Evolutionary conservation across 306 rosid species (phyloP).

Genomic region (Castanea sativa): DNA sequence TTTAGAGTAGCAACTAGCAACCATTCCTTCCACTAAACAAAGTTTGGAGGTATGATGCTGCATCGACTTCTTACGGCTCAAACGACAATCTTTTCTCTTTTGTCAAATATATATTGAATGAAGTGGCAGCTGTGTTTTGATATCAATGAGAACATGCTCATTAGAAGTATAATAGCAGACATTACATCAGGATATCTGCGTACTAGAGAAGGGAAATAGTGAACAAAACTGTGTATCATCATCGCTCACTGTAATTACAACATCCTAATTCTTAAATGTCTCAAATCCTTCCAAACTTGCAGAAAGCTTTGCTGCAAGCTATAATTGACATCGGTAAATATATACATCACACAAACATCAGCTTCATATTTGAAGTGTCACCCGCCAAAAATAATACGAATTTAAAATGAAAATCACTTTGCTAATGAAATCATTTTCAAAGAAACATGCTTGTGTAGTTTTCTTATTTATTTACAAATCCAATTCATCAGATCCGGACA

Average conservation of each 20-base stretch:
- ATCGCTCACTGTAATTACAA: not conserved
- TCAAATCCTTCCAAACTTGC: not conserved
- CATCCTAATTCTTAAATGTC: not conserved
- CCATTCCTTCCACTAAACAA: too few species aligned
- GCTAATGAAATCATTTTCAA: constrained; percentile 4
- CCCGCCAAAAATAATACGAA: not conserved
- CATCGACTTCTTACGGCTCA: too few species aligned
- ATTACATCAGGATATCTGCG: not conserved
- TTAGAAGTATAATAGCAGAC: not conserved
- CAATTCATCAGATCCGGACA: constrained; percentile 30
- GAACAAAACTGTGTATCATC: not conserved
- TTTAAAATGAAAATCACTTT: not conserved
- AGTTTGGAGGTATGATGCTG: too few species aligned
- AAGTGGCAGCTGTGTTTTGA: not conserved
- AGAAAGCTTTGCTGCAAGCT: not conserved
- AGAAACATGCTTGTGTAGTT: not conserved
- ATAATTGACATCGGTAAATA: not conserved
- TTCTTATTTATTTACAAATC: constrained; percentile 16
- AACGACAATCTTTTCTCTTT: too few species aligned
- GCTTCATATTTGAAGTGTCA: not conserved
- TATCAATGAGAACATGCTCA: not conserved
- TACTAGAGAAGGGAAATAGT: not conserved
- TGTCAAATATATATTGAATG: too few species aligned
- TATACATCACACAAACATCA: not conserved
- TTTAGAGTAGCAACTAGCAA: too few species aligned